Percentiles rank a stretch among this genome's conserved stretches.
These are phyloP conservation scores for Zalerion maritima DNA, from an alignment of 495 filamentous ascomycete species.

Conservation along the genomic window DNA sequence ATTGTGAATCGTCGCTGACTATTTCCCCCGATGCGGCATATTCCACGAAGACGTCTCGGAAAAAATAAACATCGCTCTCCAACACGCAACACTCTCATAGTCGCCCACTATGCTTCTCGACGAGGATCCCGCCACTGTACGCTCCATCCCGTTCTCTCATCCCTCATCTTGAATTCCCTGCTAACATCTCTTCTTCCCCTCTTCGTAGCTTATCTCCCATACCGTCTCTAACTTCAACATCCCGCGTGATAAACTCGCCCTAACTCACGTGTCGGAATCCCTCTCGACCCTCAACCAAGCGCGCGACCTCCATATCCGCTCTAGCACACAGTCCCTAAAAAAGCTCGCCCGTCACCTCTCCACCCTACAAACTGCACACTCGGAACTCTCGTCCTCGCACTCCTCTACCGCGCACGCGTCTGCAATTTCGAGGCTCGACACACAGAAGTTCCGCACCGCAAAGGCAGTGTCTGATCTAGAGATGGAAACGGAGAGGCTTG, in stretches of 20 bases:
- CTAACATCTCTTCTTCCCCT: conserved; percentile 10
- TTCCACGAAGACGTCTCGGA: too few relatives aligned
- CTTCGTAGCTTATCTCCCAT: conserved; percentile 64
- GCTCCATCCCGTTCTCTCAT: conserved; percentile 8
- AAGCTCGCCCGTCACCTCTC: conserved; percentile 57
- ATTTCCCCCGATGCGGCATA: too few relatives aligned
- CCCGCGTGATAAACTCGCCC: conserved; percentile 65
- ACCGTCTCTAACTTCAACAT: conserved; percentile 93
- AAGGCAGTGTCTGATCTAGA: conserved; percentile 80
- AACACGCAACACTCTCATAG: not conserved
- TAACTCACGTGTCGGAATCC: conserved; percentile 76
- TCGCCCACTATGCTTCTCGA: conserved; percentile 91
- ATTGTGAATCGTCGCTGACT: too few relatives aligned
- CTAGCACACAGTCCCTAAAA: conserved; percentile 55
- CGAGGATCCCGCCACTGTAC: conserved; percentile 77
- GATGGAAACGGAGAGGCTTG: conserved; percentile 78
- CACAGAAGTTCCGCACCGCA: conserved; percentile 85
- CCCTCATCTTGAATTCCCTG: conserved; percentile 5
- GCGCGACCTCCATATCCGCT: conserved; percentile 58
- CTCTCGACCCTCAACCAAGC: conserved; percentile 63
- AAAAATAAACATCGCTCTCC: conserved; percentile 1
- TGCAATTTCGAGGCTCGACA: conserved; percentile 71
- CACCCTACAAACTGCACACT: conserved; percentile 53
- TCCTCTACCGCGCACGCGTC: conserved; percentile 62
- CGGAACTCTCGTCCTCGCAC: conserved; percentile 53